These are phyloP conservation scores for Debaryomyces psychrophilus DNA, from an alignment of 1,139 yeast genomes.

Conservation along the genomic window DNA sequence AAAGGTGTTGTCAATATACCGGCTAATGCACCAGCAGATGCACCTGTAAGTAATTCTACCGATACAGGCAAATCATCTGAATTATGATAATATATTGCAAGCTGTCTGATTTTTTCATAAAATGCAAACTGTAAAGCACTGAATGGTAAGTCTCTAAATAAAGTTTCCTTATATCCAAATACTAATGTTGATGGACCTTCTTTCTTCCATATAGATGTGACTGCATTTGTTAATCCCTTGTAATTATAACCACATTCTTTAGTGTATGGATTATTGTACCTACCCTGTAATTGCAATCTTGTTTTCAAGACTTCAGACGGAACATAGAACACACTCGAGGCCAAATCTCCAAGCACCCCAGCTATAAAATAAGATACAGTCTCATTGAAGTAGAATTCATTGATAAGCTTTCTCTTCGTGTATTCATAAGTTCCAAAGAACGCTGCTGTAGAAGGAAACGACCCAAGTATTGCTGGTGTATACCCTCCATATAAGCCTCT, in stretches of 20 bases:
- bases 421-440: slow-evolving; percentile 90
- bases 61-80: slow-evolving; percentile 56
- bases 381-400: slow-evolving; percentile 69
- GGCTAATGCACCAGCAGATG: slow-evolving; percentile 95
- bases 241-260: slow-evolving; percentile 83
- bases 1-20: slow-evolving; percentile 82
- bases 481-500: slow-evolving; percentile 93
- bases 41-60: slow-evolving; percentile 82
- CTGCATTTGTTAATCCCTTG: slow-evolving; percentile 68
- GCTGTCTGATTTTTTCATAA: slow-evolving; percentile 78
- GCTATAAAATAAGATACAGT: slow-evolving; percentile 79
- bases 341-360: slow-evolving; percentile 89
- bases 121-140: slow-evolving; percentile 96
- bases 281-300: slow-evolving; percentile 88
- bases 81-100: slow-evolving; percentile 53
- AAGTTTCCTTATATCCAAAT: slow-evolving; percentile 91
- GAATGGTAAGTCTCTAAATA: slow-evolving; percentile 89
- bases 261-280: slow-evolving; percentile 76
- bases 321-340: slow-evolving; percentile 90
- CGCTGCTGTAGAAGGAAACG: slow-evolving; percentile 90
- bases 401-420: slow-evolving; percentile 70
- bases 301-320: slow-evolving; percentile 97
- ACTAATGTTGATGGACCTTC: slow-evolving; percentile 82
- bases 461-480: slow-evolving; percentile 86
- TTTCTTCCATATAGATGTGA: slow-evolving; percentile 56